Base-by-base conservation (phyloP, 768 basidiomycete species). In the Austroboletus eburneus region DNA sequence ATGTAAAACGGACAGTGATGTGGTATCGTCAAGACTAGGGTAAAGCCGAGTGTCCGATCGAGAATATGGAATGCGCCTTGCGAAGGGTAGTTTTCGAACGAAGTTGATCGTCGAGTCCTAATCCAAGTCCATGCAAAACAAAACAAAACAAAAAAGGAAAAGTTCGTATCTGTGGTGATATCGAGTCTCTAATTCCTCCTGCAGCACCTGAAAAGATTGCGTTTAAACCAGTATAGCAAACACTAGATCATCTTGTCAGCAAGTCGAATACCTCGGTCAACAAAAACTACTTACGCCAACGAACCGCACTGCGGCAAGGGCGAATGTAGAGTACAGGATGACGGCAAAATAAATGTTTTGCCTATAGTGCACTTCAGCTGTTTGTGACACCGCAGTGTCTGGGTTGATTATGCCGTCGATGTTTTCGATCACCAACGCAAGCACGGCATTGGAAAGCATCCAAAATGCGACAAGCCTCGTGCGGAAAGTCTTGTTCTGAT, bases 401-500 rank as follows among this genome's bases (percentile, higher is more conserved):
- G 62, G 69, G 4, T 68, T 73, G 32, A 56, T 46, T 17, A 87
- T 60, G 23, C 87, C 85, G 54, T 83, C 85, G 52, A 86, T 70
- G 53, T 80, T 89, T 65, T 86, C 80, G 45, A 91, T 87, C 29
- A 83, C 78, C 46, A 91, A 73, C 5, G 86, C 82, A 17, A 91
- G 68, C 4, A 57, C 70, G 27, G 86, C 87, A 57, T 91, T 91
- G 12, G 65, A 52, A 40, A 87, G 68, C 80, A 91, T 86, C 91
- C 91, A 91, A 44, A 77, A 72, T 12, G 85, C 80, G 35, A 92
- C 89, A 20, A 93, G 74, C 42, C 91, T 83, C 3, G 91, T 93
- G 48, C 91, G 81, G 85, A 94, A 94, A 13, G 91, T 93, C 70
- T 83, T 87, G 72, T 93, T 93, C 66, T 84, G 74, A 60, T 94